Base-by-base conservation (phyloP, 2,329 filamentous ascomycete genomes). In the Botrytis hyacinthi region DNA sequence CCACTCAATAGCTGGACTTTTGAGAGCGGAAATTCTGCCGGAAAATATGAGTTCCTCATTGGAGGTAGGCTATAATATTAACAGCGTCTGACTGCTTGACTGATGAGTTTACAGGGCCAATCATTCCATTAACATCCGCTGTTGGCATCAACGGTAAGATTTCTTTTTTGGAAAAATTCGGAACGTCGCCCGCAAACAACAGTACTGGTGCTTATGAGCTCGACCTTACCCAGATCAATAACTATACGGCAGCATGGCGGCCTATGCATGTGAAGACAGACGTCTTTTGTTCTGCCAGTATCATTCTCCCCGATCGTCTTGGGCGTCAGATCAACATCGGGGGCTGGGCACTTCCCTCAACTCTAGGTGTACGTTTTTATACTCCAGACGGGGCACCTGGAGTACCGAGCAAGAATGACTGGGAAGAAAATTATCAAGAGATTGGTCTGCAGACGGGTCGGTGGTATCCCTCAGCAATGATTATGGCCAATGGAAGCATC, bases 131-230 rank as follows among this genome's bases (percentile, higher is more conserved):
- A 70, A 87, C 91, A 77, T 87, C 87, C 0, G 86, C 87, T 73
- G 84, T 87, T 74, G 84, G 84, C 44, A 83, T 89, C 74, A 90
- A 86, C 63, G 88, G 88, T 70, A 90, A 90, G 79, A 85, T 90
- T 57, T 86, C 86, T 4, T 89, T 90, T 80, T 80, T 90, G 22
- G 88, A 90, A 81, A 90, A 90, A 29, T 73, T 73, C 32, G 88
- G 88, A 26, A 91, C 89, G 9, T 87, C 86, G 4, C 83, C 84
- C 3, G 82, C 84, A 7, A 82, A 85, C 10, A 90, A 90, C 80
- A 87, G 86, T 4, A 91, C 90, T 0, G 90, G 90, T 51, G 87
- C 89, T 10, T 92, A 91, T 78, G 90, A 92, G 76, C 84, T 91
- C 35, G 90, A 92, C 77, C 84, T 89, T 0, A 84, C 84, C 9